Evolutionary conservation across 495 filamentous ascomycete species (phyloP).

Genomic region (Immersiella caudata): DNA sequence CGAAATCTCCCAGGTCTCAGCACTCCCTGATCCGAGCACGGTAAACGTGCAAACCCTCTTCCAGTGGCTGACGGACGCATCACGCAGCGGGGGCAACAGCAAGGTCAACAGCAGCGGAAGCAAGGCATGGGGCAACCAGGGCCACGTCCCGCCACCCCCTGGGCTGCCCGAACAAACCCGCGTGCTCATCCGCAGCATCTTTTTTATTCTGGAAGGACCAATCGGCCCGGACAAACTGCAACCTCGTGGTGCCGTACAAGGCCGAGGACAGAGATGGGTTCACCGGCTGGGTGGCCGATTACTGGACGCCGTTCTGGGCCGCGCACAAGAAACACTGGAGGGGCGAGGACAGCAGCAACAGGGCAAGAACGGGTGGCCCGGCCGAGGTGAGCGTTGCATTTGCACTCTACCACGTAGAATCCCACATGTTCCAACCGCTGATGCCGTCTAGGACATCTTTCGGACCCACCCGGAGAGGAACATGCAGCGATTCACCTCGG

Average conservation of each 20-base stretch:
- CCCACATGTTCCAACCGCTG: conserved; percentile 1
- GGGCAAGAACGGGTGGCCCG: not conserved
- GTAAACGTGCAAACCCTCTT: conserved; percentile 18
- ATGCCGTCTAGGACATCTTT: not conserved
- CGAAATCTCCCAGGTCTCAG: conserved; percentile 8
- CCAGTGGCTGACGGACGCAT: conserved; percentile 15
- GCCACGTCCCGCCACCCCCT: not conserved
- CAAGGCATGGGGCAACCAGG: conserved; percentile 22
- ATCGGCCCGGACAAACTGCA: not conserved
- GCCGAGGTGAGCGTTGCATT: not conserved
- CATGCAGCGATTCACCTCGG: conserved; percentile 22
- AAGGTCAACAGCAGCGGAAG: conserved; percentile 18
- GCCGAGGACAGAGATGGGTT: not conserved
- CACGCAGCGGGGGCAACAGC: not conserved
- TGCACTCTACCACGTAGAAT: not conserved
- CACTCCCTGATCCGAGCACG: conserved; percentile 4
- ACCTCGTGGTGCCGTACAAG: conserved; percentile 2
- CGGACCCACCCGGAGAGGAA: conserved; percentile 15
- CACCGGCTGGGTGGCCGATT: conserved; percentile 12
- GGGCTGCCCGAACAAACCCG: not conserved
- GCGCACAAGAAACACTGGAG: not conserved
- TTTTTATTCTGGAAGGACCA: conserved; percentile 10
- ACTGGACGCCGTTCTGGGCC: conserved; percentile 4
- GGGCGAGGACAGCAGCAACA: conserved; percentile 2
- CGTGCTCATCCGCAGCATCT: not conserved